These are phyloP conservation scores for Flaveria ramosissima DNA, from an alignment of 129 eudicot genomes.

Conservation along the genomic window DNA sequence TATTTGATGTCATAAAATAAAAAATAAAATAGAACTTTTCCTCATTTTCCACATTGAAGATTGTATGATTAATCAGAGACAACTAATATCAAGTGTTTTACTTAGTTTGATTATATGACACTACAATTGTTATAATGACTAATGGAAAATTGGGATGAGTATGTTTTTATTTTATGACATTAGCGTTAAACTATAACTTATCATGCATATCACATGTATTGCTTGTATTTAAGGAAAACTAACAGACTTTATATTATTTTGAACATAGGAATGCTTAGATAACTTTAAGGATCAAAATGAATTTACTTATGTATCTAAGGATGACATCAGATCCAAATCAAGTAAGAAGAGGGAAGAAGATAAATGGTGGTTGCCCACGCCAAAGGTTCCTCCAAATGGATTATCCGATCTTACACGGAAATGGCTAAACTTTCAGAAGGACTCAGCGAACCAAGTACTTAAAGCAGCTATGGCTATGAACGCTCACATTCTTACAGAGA, in stretches of 20 bases:
- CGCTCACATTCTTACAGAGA: conserved; percentile 76
- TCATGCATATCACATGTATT: neutral
- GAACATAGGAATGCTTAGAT: conserved; percentile 73
- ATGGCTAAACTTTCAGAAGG: conserved; percentile 84
- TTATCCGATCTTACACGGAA: conserved; percentile 70
- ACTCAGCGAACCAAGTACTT: conserved; percentile 86
- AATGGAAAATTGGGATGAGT: too few relatives aligned
- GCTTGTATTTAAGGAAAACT: neutral
- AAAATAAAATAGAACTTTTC: too few relatives aligned
- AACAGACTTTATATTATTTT: conserved; percentile 11
- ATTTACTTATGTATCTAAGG: conserved; percentile 65
- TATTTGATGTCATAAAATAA: too few relatives aligned
- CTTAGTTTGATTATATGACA: neutral
- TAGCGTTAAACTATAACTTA: too few relatives aligned
- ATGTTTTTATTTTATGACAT: too few relatives aligned
- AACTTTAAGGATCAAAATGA: conserved; percentile 80
- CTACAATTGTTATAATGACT: too few relatives aligned
- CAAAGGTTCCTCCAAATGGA: conserved; percentile 84
- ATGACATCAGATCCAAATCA: conserved; percentile 47
- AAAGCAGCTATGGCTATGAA: conserved; percentile 98
- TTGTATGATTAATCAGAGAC: too few relatives aligned
- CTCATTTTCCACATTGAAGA: too few relatives aligned
- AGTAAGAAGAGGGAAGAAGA: conserved; percentile 59
- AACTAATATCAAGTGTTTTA: neutral
- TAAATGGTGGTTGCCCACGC: conserved; percentile 97